Evolutionary conservation across 148 eudicot genomes (phyloP).

Genomic region (Nepenthes gracilis): DNA sequence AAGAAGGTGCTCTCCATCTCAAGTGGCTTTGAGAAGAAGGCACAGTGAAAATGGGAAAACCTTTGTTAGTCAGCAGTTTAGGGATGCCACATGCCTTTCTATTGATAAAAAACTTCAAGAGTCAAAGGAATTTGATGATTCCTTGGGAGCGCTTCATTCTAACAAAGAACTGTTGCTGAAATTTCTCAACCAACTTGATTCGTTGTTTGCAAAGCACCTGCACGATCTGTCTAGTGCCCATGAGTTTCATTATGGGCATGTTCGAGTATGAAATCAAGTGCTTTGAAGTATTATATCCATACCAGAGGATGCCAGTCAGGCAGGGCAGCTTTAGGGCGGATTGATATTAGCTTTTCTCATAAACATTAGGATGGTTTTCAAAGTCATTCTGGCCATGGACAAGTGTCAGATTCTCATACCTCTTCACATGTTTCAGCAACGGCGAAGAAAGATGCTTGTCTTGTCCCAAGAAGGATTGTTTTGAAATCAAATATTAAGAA

Average conservation of each 20-base stretch:
- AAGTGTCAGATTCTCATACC: constrained; percentile 14
- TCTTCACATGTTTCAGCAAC: constrained; percentile 14
- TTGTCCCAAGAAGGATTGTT: constrained; percentile 51
- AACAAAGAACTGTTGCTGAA: constrained; percentile 46
- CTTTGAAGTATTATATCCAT: constrained; percentile 25
- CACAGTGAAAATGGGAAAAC: background rate
- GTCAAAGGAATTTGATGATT: constrained; percentile 27
- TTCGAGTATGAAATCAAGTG: constrained; percentile 30
- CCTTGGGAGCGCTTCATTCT: constrained; percentile 36
- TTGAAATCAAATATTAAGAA: constrained; percentile 66
- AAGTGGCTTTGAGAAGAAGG: background rate
- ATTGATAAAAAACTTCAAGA: background rate
- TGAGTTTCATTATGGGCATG: constrained; percentile 22
- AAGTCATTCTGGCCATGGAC: constrained; percentile 14
- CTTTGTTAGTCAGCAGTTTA: background rate
- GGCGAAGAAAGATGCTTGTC: constrained; percentile 14
- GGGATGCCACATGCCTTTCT: background rate
- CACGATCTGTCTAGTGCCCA: constrained; percentile 29
- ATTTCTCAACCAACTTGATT: constrained; percentile 52
- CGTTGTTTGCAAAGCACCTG: constrained; percentile 51
- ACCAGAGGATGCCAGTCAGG: constrained; percentile 30
- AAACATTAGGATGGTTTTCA: constrained; percentile 26
- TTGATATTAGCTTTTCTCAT: constrained; percentile 22
- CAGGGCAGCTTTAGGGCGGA: constrained; percentile 22
- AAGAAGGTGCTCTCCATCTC: background rate